Conservation (phyloP, 2,329 filamentous ascomycete genomes). For the Uncinocarpus reesii region DNA sequence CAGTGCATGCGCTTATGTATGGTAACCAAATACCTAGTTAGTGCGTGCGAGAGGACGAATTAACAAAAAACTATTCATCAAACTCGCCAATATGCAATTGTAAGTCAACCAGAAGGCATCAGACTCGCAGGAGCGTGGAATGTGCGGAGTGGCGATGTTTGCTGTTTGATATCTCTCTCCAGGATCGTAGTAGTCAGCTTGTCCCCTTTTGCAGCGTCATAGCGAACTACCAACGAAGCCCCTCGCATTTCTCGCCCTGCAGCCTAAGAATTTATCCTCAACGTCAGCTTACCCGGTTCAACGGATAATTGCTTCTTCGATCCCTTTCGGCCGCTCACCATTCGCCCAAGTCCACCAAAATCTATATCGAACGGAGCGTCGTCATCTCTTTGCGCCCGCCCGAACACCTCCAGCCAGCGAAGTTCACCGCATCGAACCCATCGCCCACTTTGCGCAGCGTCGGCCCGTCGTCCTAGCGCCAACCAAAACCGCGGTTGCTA, state of each 20-base stretch:
- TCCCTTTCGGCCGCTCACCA: neutral
- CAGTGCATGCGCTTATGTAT: slow-evolving; percentile 11
- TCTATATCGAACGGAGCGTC: neutral
- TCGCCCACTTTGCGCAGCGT: neutral
- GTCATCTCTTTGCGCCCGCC: neutral
- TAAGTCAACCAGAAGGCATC: neutral
- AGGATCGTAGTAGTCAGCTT: slow-evolving; percentile 1
- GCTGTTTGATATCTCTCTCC: too few relatives aligned
- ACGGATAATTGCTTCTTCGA: neutral
- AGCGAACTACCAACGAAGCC: neutral
- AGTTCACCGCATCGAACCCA: neutral
- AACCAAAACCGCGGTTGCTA: neutral
- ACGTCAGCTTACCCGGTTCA: neutral
- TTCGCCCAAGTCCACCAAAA: neutral
- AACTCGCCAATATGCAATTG: neutral
- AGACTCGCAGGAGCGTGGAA: too few relatives aligned
- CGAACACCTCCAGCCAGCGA: neutral
- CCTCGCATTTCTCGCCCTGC: slow-evolving; percentile 11
- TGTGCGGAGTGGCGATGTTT: too few relatives aligned
- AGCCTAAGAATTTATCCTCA: neutral
- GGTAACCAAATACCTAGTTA: neutral
- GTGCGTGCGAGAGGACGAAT: neutral
- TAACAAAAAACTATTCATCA: neutral
- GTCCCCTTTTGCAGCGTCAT: slow-evolving; percentile 7
- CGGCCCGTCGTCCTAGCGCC: neutral